Evolutionary conservation across 106 monocot species (phyloP).

Genomic region (Apostasia shenzhenica): DNA sequence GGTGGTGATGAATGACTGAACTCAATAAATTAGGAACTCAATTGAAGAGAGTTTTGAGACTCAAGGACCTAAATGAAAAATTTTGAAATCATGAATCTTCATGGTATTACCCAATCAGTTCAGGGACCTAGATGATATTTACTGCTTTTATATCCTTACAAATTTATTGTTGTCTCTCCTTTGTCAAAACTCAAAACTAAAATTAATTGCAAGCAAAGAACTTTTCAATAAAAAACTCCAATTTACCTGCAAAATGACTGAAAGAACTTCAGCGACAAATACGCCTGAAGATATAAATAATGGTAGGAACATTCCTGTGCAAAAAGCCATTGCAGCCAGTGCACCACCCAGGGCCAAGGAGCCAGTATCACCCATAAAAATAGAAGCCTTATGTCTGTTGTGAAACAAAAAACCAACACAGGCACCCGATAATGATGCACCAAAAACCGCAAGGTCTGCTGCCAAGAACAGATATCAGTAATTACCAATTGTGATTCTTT

Average conservation of each 20-base stretch:
- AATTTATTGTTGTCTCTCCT: no score
- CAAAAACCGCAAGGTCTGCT: constrained; percentile 67
- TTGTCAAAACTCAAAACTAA: no score
- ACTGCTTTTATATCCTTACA: no score
- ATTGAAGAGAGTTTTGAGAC: no score
- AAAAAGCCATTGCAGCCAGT: constrained; percentile 77
- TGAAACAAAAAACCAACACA: constrained; percentile 79
- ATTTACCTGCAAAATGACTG: constrained; percentile 65
- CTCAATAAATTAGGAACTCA: no score
- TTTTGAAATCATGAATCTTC: no score
- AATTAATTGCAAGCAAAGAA: no score
- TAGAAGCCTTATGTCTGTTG: constrained; percentile 61
- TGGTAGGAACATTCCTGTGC: constrained; percentile 85
- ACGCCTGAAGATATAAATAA: constrained; percentile 56
- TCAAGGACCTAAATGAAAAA: no score
- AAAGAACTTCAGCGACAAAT: constrained; percentile 47
- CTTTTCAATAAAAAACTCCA: neutral
- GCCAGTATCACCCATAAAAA: constrained; percentile 75
- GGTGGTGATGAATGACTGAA: no score
- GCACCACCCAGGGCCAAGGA: constrained; percentile 82
- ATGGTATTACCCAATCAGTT: no score
- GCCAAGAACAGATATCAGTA: constrained; percentile 5
- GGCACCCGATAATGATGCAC: constrained; percentile 72
- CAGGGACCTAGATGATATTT: no score
- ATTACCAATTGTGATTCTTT: neutral